Evolutionary conservation across 2,329 filamentous ascomycete species (phyloP), one percentile per base, ranked within the genome.

Genomic region (Endoconidiophora laricicola): DNA sequence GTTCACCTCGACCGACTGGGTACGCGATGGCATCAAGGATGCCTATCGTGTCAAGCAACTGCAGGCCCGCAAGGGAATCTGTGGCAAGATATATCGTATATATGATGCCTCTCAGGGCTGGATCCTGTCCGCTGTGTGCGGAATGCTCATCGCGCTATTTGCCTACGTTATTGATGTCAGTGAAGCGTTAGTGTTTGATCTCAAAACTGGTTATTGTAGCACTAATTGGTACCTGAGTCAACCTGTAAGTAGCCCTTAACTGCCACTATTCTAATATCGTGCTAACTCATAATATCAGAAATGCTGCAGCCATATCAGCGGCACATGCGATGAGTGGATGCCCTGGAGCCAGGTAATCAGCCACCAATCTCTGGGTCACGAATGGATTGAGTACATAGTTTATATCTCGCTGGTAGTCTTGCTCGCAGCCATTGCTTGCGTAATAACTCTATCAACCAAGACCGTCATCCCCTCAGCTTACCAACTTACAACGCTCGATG

Each of bases 1-100:
- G 65, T 94, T 94, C 60, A 94, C 87, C 4, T 94, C 86, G 5
- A 95, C 86, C 50, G 90, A 98, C 63, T 98, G 91, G 91, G 88
- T 98, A 1, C 90, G 94, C 62, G 91, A 98, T 64, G 88, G 83
- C 62, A 95, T 98, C 57, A 86, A 87, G 59, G 91, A 96, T 65
- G 86, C 88, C 7, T 86, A 87, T 58, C 83, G 91, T 23, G 79
- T 93, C 46, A 91, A 93, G 62, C 80, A 80, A 48, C 72, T 98
- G 38, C 78, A 86, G 46, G 80, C 75, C 58, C 74, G 87, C 45
- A 93, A 83, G 62, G 91, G 90, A 65, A 74, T 94, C 54, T 80
- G 81, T 61, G 90, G 90, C n/a, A 79, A 83, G 44, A 57, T 94
- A 12, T 69, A 77, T 43, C 75, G 85, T 1, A 73, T 83, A 59